These are phyloP conservation scores for Heterobasidion irregulare DNA, from an alignment of 1,284 basidiomycete species.

Conservation along the genomic window DNA sequence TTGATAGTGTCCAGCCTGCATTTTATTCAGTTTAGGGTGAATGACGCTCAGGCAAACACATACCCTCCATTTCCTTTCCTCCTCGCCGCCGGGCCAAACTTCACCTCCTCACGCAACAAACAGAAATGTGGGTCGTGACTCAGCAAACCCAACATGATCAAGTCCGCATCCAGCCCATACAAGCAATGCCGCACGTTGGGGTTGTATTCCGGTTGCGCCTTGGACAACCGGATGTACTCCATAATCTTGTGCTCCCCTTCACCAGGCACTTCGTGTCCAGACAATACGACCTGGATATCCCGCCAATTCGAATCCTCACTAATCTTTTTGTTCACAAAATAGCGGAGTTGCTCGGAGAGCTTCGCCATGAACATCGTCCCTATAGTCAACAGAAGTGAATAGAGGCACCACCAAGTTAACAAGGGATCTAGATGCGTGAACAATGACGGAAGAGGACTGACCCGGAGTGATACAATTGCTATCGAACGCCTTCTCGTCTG, in stretches of 20 bases:
- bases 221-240: conserved; percentile 94
- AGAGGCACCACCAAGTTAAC: too few species aligned
- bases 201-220: conserved; percentile 93
- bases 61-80: conserved; percentile 66
- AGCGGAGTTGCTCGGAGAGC: conserved; percentile 86
- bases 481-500: conserved; percentile 93
- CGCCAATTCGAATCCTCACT: conserved; percentile 94
- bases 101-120: conserved; percentile 94
- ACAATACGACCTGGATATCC: conserved; percentile 87
- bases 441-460: conserved; percentile 25
- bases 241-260: conserved; percentile 99
- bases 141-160: conserved; percentile 96
- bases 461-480: conserved; percentile 99
- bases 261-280: conserved; percentile 97
- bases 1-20: conserved; percentile 77
- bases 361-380: conserved; percentile 94
- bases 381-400: conserved; percentile 18
- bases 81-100: conserved; percentile 81
- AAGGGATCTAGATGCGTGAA: too few species aligned
- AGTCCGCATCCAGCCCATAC: conserved; percentile 96
- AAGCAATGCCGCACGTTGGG: conserved; percentile 94
- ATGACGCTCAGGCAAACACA: conserved; percentile 15
- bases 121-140: conserved; percentile 99
- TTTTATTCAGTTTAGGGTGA: not conserved
- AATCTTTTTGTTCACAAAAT: conserved; percentile 97